Percentiles rank a stretch among this genome's conserved stretches.
Conservation (phyloP, 176 grass and related monocot genomes). For the Bromus sterilis region DNA sequence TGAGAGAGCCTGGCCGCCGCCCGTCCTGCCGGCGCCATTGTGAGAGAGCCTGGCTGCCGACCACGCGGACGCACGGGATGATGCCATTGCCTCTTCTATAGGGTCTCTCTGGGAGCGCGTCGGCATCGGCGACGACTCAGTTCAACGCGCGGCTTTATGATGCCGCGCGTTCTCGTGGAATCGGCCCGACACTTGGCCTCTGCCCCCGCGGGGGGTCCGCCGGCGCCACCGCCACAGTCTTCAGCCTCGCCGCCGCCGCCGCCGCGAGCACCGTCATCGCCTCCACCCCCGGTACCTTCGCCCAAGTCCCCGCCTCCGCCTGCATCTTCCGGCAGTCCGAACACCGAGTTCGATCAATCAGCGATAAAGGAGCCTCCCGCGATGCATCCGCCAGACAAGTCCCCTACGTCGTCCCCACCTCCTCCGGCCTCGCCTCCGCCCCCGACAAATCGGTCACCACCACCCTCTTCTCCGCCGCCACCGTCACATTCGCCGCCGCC, state of each 20-base stretch:
- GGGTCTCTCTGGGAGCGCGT: not conserved
- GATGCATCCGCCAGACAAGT: not conserved
- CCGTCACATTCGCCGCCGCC: not conserved
- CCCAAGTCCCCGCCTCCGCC: not conserved
- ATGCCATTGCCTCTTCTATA: slow-evolving; percentile 14
- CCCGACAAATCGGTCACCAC: not conserved
- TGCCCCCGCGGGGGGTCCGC: slow-evolving; percentile 2
- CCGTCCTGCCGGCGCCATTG: not conserved
- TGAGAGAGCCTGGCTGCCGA: slow-evolving; percentile 13
- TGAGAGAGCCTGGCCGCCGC: slow-evolving; percentile 7
- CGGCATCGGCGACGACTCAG: slow-evolving; percentile 4
- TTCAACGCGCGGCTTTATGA: slow-evolving; percentile 7
- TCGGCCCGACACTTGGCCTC: not conserved
- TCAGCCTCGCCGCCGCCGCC: not conserved
- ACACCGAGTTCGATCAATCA: no score
- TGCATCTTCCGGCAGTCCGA: not conserved
- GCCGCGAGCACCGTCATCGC: not conserved
- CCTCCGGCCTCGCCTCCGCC: slow-evolving; percentile 16
- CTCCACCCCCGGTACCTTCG: not conserved
- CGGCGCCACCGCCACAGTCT: not conserved
- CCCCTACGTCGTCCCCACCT: not conserved
- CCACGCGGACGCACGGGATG: not conserved
- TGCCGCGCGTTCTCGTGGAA: slow-evolving; percentile 38
- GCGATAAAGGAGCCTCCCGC: no score
- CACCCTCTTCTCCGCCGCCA: slow-evolving; percentile 12